Conservation (phyloP, 805 yeast genomes). For the Candida wancherniae region DNA sequence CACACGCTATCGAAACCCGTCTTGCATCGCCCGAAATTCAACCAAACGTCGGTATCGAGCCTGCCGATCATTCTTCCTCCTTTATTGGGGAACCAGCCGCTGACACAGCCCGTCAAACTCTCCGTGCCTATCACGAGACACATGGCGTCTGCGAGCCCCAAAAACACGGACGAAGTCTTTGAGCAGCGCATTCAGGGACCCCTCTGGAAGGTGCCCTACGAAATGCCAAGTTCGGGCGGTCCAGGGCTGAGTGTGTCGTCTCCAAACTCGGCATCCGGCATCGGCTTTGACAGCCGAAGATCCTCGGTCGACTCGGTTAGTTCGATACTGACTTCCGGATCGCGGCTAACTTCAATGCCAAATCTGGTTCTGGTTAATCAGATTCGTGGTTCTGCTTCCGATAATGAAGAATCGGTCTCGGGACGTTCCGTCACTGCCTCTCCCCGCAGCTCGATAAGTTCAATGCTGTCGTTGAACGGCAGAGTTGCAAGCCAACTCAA, state of each 20-base stretch:
- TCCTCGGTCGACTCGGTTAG: conserved; percentile 48
- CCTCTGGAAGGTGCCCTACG: conserved; percentile 62
- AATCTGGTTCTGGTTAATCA: no score
- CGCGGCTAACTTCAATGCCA: no score
- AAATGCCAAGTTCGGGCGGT: conserved; percentile 38
- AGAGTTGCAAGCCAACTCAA: conserved; percentile 9
- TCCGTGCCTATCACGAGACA: conserved; percentile 7
- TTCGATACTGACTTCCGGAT: conserved; percentile 41
- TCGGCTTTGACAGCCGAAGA: conserved; percentile 26
- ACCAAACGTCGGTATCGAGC: conserved; percentile 6
- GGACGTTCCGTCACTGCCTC: conserved; percentile 6
- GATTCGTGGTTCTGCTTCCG: conserved; percentile 11
- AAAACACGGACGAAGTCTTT: neutral
- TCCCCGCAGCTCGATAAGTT: conserved; percentile 16
- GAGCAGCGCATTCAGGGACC: conserved; percentile 37
- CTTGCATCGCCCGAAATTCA: conserved; percentile 11
- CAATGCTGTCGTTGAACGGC: conserved; percentile 17
- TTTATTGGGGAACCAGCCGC: conserved; percentile 13
- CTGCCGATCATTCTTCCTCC: conserved; percentile 18
- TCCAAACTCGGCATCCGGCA: conserved; percentile 9
- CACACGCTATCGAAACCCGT: conserved; percentile 9
- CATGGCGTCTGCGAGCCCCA: conserved; percentile 8
- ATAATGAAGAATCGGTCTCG: conserved; percentile 17
- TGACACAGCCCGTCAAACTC: conserved; percentile 11
- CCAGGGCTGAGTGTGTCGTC: conserved; percentile 16